Conservation (phyloP, 1,284 basidiomycete genomes). For the Retiboletus flavoniger region DNA sequence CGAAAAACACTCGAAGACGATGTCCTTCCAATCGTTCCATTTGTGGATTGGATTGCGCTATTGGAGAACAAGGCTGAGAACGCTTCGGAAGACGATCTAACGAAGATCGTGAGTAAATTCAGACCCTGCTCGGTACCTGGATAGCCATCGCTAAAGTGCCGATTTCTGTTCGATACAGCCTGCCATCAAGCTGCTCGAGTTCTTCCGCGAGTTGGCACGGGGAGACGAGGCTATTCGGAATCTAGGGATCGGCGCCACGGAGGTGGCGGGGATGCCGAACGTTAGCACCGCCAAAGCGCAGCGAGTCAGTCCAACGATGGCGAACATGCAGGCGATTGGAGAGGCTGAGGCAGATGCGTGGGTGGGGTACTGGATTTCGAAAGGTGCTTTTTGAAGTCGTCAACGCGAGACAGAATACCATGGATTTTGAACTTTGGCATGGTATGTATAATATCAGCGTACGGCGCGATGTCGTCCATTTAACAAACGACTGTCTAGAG, state of each 20-base stretch:
- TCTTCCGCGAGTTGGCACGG: not conserved
- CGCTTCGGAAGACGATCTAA: not conserved
- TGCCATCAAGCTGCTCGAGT: not conserved
- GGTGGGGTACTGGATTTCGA: constrained; percentile 17
- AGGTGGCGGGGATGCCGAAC: not conserved
- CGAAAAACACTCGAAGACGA: not conserved
- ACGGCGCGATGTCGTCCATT: too few species aligned
- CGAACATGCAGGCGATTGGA: not conserved
- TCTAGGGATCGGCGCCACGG: not conserved
- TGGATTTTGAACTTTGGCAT: too few species aligned
- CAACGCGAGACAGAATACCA: not conserved
- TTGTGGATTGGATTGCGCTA: not conserved
- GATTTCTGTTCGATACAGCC: not conserved
- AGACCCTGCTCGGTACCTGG: not conserved
- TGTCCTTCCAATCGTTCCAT: not conserved
- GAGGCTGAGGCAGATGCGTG: not conserved
- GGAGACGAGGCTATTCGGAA: not conserved
- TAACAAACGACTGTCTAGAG: too few species aligned
- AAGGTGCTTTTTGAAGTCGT: not conserved
- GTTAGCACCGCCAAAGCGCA: not conserved
- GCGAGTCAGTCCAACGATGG: not conserved
- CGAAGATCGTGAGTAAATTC: not conserved
- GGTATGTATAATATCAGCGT: too few species aligned
- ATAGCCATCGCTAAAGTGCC: not conserved
- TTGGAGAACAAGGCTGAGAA: not conserved